Evolutionary conservation across 2,329 filamentous ascomycete genomes (phyloP).

Genomic region (Cryphonectria carpinicola): DNA sequence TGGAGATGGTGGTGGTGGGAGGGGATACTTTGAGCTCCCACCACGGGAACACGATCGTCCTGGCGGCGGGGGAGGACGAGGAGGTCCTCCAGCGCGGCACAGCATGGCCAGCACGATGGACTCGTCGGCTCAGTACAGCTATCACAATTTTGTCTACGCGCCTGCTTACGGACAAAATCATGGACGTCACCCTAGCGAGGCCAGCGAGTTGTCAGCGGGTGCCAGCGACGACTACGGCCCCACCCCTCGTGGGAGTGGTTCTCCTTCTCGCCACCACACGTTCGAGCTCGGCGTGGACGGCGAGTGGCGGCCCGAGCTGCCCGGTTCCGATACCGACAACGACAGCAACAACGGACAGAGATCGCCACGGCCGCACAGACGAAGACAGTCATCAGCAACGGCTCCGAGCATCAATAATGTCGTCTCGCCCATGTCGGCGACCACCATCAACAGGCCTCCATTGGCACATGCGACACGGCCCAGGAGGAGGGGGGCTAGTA

Average conservation of each 20-base stretch:
- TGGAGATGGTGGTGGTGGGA: slow-evolving; percentile 30
- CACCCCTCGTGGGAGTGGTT: slow-evolving; percentile 27
- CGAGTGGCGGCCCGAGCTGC: slow-evolving; percentile 42
- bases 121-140: slow-evolving; percentile 38
- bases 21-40: slow-evolving; percentile 32
- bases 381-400: slow-evolving; percentile 4
- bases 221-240: slow-evolving; percentile 36
- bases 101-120: slow-evolving; percentile 40
- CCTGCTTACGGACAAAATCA: slow-evolving; percentile 43
- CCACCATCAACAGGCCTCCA: slow-evolving; percentile 9
- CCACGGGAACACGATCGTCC: slow-evolving; percentile 30
- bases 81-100: slow-evolving; percentile 30
- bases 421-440: slow-evolving; percentile 20
- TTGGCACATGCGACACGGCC: slow-evolving; percentile 12
- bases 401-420: slow-evolving; percentile 9
- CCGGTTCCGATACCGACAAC: slow-evolving; percentile 36
- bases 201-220: slow-evolving; percentile 46
- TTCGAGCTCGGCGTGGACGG: slow-evolving; percentile 46
- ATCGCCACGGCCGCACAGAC: slow-evolving; percentile 9
- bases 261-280: slow-evolving; percentile 26
- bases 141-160: slow-evolving; percentile 30
- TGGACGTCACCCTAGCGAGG: slow-evolving; percentile 41
- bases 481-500: slow-evolving; percentile 37
- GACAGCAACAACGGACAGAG: slow-evolving; percentile 25
- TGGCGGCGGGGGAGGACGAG: slow-evolving; percentile 21